Evolutionary conservation across 257 asterid genomes (phyloP), one percentile per base, ranked within the genome.

Genomic region (Capsicum rhomboideum): DNA sequence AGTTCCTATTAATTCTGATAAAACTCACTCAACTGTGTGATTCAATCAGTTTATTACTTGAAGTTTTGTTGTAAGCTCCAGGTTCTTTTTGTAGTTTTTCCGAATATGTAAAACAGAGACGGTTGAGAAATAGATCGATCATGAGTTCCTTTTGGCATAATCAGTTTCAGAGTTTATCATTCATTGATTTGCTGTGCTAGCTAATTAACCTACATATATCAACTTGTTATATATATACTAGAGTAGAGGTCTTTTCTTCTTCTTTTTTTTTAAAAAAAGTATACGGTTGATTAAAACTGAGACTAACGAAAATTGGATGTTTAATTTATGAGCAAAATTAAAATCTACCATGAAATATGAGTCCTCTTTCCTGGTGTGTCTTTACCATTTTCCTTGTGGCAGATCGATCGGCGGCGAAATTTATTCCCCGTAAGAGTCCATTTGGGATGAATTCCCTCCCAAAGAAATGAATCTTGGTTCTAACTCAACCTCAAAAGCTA

Each of bases 1-100:
- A 0, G 64, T 92, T n/a, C 97, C 97, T 4, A 9, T 82, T 34
- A 34, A 5, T 10, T 52, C 82, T 74, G 6, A 52, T 20, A 49
- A 52, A 31, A 29, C 79, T n/a, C 9, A 79, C 40, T 20, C 67
- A 5, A 6, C 37, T 11, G 5, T 59, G 69, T 52, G 13, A 37
- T 59, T 59, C 49, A n/a, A n/a, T n/a, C n/a, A n/a, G n/a, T n/a
- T n/a, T n/a, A n/a, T n/a, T n/a, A n/a, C n/a, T n/a, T n/a, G n/a
- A n/a, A n/a, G n/a, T n/a, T n/a, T n/a, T n/a, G n/a, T n/a, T n/a
- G n/a, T n/a, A n/a, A n/a, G n/a, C n/a, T n/a, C n/a, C n/a, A n/a
- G 29, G 4, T 34, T 80, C 5, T 61, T 81, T 7, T 81, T 34
- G 56, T 59, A 59, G 14, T 31, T 50, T 82, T 66, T 14, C 46